These are phyloP conservation scores for Colletotrichum sp. DNA, from an alignment of 2,329 filamentous ascomycete species.

Conservation along the genomic window DNA sequence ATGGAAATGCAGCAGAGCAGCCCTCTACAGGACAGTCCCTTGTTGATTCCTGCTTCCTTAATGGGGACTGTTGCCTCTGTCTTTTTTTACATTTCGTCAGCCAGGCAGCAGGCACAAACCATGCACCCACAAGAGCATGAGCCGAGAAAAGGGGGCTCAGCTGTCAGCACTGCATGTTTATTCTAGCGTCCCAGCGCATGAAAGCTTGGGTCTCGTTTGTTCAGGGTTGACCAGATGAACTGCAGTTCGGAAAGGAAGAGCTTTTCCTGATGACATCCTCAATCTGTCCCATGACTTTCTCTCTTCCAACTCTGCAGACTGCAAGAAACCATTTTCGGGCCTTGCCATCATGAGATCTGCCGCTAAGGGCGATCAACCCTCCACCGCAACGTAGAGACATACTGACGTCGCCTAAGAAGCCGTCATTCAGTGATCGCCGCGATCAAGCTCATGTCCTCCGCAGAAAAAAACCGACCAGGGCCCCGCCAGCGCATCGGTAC, in stretches of 20 bases:
- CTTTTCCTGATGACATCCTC: neutral
- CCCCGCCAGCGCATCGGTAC: neutral
- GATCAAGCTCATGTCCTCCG: neutral
- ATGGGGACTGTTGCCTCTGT: neutral
- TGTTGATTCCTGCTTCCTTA: neutral
- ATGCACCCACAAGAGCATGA: neutral
- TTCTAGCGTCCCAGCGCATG: neutral
- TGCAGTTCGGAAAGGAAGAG: neutral
- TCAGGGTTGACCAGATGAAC: neutral
- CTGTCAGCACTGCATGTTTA: neutral
- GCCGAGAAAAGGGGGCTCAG: neutral
- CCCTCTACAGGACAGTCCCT: neutral
- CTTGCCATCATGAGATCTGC: neutral
- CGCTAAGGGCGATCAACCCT: neutral
- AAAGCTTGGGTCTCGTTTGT: neutral
- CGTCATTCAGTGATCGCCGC: neutral
- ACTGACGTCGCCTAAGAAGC: neutral
- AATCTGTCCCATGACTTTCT: neutral
- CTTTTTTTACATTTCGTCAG: neutral
- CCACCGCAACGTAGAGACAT: neutral
- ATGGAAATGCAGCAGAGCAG: neutral
- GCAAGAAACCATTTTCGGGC: neutral
- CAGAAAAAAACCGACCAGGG: neutral
- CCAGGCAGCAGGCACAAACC: neutral
- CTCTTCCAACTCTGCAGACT: neutral